These are phyloP conservation scores for Pharus latifolius DNA, from an alignment of 176 grass and related monocot genomes.

Conservation along the genomic window DNA sequence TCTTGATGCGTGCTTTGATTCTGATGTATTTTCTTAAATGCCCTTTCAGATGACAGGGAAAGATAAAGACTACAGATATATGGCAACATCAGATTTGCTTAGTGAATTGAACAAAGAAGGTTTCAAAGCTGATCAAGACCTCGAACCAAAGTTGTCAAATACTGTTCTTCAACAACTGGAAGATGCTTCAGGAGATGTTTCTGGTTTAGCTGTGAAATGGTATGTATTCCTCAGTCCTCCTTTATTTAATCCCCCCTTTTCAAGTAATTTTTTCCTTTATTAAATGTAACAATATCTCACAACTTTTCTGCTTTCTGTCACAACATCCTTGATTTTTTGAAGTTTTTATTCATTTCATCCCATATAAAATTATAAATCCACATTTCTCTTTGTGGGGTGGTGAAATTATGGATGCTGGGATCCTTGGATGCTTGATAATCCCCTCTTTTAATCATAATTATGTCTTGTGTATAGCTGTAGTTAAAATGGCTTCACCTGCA, in stretches of 20 bases:
- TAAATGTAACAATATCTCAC: neutral
- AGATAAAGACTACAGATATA: conserved; percentile 95
- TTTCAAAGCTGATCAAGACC: conserved; percentile 68
- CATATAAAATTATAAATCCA: neutral
- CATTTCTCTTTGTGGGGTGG: neutral
- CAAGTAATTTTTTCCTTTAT: neutral
- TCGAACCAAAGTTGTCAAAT: conserved; percentile 58
- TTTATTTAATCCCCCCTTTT: neutral
- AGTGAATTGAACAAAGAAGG: conserved; percentile 65
- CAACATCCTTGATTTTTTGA: neutral
- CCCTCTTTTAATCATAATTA: neutral
- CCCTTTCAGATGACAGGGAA: conserved; percentile 79
- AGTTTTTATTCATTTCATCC: neutral
- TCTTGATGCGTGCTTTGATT: neutral
- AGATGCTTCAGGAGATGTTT: conserved; percentile 89
- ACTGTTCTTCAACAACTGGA: conserved; percentile 86
- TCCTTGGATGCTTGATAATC: neutral
- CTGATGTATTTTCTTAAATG: conserved; percentile 13
- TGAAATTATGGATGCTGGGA: neutral
- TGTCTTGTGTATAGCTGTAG: neutral
- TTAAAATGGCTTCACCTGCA: neutral
- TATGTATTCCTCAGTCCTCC: conserved; percentile 18
- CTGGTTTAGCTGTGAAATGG: conserved; percentile 96
- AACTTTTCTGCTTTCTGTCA: neutral
- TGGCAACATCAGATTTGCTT: conserved; percentile 91